phyloP scores from a whole-genome alignment of 2,329 filamentous ascomycete genomes.

The Pseudogymnoascus sp. region DNA sequence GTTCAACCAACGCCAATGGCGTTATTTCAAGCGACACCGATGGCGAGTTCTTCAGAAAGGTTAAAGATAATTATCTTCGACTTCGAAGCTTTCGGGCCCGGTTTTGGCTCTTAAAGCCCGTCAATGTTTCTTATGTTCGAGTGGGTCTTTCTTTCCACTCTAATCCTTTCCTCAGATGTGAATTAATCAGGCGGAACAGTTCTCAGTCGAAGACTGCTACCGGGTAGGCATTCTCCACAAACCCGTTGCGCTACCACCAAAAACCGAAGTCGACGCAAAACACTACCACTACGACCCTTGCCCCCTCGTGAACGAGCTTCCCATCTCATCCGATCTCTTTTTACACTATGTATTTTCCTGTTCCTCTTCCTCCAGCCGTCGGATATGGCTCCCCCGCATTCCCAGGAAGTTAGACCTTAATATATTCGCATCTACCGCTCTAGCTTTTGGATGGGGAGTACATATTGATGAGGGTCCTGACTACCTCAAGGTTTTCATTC shows the following conservation, averaged over 20 bases:
- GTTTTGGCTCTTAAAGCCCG: conserved; percentile 14
- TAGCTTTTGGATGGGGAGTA: conserved; percentile 11
- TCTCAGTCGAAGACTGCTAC: conserved; percentile 11
- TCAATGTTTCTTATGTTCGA: conserved; percentile 10
- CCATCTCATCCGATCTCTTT: conserved; percentile 11
- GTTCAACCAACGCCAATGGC: not conserved
- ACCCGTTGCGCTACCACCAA: conserved; percentile 11
- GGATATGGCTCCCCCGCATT: conserved; percentile 10
- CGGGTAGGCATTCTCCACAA: conserved; percentile 14
- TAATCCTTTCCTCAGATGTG: not conserved
- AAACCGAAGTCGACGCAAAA: conserved; percentile 9
- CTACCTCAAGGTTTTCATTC: not conserved
- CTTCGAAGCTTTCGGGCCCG: conserved; percentile 10
- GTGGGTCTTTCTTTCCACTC: not conserved
- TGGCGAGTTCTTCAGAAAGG: not conserved
- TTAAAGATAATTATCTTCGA: conserved; percentile 9
- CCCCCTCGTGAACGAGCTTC: conserved; percentile 11
- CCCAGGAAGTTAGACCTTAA: conserved; percentile 6
- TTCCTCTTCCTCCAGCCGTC: not conserved
- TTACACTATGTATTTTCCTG: conserved; percentile 11
- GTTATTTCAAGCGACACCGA: not conserved
- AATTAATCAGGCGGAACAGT: conserved; percentile 4
- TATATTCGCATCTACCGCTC: not conserved
- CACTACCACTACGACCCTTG: conserved; percentile 13
- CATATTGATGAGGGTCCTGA: conserved; percentile 13